Percentiles rank a stretch among this genome's conserved stretches.
Evolutionary conservation across 495 filamentous ascomycete genomes (phyloP).

Genomic region (Trichocladium uniseriatum): DNA sequence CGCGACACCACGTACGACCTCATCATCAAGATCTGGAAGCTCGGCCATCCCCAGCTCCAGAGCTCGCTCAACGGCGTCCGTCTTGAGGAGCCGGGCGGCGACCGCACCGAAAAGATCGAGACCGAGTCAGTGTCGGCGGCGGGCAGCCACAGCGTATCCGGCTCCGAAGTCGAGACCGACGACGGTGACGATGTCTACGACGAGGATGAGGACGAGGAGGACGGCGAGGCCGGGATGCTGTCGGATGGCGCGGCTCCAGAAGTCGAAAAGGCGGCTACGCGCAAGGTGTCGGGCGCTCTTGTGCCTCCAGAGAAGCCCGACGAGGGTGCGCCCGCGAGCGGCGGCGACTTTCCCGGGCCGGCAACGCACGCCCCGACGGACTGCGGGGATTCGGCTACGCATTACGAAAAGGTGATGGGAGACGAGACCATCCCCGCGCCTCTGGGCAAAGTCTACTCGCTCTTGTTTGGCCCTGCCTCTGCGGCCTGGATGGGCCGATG

Average conservation of each 20-base stretch:
- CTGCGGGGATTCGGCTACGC: constrained; percentile 62
- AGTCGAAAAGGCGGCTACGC: constrained; percentile 48
- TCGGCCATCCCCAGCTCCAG: constrained; percentile 82
- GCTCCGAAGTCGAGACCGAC: constrained; percentile 55
- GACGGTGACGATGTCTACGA: constrained; percentile 61
- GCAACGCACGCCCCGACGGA: constrained; percentile 72
- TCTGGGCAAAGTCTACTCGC: constrained; percentile 80
- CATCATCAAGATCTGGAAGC: constrained; percentile 96
- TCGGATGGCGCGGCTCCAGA: constrained; percentile 52
- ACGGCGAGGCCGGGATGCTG: constrained; percentile 49
- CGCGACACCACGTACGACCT: constrained; percentile 95
- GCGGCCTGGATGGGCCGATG: constrained; percentile 74
- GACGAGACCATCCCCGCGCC: constrained; percentile 84
- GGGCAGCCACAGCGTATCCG: constrained; percentile 37
- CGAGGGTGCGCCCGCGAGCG: constrained; percentile 44
- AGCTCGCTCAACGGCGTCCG: constrained; percentile 81
- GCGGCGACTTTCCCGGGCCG: constrained; percentile 78
- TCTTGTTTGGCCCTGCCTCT: constrained; percentile 76
- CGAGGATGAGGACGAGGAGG: constrained; percentile 64
- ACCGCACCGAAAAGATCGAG: constrained; percentile 82
- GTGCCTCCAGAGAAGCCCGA: constrained; percentile 47
- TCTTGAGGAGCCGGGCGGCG: constrained; percentile 67
- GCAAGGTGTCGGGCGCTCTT: constrained; percentile 59
- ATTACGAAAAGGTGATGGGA: constrained; percentile 75
- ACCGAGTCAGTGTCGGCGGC: constrained; percentile 27